These are phyloP conservation scores for Eucalyptus tenuipes DNA, from an alignment of 345 rosid genomes.

Conservation along the genomic window DNA sequence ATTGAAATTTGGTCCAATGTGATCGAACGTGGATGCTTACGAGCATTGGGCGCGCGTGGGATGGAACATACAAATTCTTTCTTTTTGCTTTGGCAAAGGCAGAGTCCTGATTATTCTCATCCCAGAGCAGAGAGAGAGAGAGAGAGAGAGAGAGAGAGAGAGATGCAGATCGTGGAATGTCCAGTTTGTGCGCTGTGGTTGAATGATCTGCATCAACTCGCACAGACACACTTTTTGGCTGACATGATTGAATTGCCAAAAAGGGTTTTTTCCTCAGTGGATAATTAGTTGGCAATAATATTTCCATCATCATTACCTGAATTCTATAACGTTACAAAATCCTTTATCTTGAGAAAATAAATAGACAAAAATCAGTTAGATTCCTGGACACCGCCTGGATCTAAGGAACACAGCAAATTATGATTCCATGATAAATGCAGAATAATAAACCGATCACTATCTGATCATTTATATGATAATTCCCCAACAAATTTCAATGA, in stretches of 20 bases:
- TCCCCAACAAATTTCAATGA: not conserved
- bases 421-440: constrained; percentile 2
- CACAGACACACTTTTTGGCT: constrained; percentile 26
- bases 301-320: constrained; percentile 24
- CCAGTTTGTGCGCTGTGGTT: constrained; percentile 1
- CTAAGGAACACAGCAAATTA: constrained; percentile 32
- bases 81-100: not conserved
- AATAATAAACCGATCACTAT: not conserved
- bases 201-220: constrained; percentile 20
- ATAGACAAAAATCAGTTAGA: not conserved
- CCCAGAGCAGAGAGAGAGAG: not conserved
- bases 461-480: not conserved
- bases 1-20: not conserved
- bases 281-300: constrained; percentile 62
- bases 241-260: constrained; percentile 46
- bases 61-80: not conserved
- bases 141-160: not conserved
- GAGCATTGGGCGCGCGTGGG: not conserved
- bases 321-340: not conserved
- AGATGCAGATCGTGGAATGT: constrained; percentile 5
- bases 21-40: not conserved
- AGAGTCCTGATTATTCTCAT: not conserved
- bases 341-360: not conserved
- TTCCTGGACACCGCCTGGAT: constrained; percentile 17
- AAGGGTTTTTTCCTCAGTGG: constrained; percentile 30